Base-by-base conservation (phyloP, 2,329 filamentous ascomycete species). In the Niveomyces coronatus region DNA sequence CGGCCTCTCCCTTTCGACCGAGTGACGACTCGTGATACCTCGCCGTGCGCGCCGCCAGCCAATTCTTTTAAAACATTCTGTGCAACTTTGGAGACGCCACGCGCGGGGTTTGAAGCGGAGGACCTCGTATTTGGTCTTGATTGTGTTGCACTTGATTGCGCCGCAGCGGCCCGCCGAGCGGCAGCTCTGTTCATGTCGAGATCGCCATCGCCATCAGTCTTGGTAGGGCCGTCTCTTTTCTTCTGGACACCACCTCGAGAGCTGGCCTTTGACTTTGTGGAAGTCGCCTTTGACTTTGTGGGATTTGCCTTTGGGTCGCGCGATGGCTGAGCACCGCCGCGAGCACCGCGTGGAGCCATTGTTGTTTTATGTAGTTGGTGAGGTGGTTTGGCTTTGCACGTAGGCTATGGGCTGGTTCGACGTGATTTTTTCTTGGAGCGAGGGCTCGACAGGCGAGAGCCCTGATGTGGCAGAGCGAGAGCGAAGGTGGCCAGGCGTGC, bases 121-220 rank as follows among this genome's bases (percentile, higher is more conserved):
- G 51, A 42, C 42, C 55, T 52, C 15, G 57, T 53, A n/a, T 50
- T 42, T 20, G 55, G 41, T 30, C 53, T 55, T 37, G 46, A 40
- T 42, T 57, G 55, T 43, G 56, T 44, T 31, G 53, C 45, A 33
- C 37, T 19, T 9, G 34, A 23, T 24, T 37, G 39, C 17, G 44
- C 53, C 16, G 50, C 40, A 20, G 52, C 53, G 15, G 53, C 44
- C 41, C 61, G 55, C 45, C 57, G 52, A 32, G 50, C 52, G n/a
- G 26, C 26, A 15, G 54, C 46, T 33, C 54, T 57, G 45, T 68
- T 69, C 74, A 78, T 78, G 22, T 73, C 64, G n/a, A 78, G 61
- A 48, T 78, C 74, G 22, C 74, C 74, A 59, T 77, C 74, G 37
- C 63, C 59, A 48, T 77, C 74, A 34, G 64, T 52, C 44, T 60